These are phyloP conservation scores for Clitoria ternatea DNA, from an alignment of 306 rosid genomes.

Conservation along the genomic window DNA sequence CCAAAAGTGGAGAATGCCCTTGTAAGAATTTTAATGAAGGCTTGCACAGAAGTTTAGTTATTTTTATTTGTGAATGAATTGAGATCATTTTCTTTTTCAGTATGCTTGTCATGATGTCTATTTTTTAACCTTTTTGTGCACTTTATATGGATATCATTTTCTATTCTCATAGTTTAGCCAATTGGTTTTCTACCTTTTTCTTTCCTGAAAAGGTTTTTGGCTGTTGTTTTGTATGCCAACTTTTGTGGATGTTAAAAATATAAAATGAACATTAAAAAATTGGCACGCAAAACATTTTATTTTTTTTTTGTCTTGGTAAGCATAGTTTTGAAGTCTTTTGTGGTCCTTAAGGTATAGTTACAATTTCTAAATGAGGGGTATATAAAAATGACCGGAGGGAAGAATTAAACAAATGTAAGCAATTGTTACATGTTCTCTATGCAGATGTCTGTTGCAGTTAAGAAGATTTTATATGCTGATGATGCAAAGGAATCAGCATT, in stretches of 20 bases:
- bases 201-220: neutral
- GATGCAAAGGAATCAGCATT: constrained; percentile 85
- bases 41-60: neutral
- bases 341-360: too few relatives aligned
- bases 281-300: too few relatives aligned
- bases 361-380: too few relatives aligned
- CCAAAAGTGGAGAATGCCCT: constrained; percentile 55
- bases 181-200: neutral
- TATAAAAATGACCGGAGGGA: too few relatives aligned
- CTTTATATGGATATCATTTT: neutral
- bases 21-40: constrained; percentile 43
- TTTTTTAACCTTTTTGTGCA: neutral
- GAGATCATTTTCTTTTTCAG: constrained; percentile 19
- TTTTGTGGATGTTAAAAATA: neutral
- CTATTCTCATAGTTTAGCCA: neutral
- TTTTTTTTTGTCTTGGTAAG: too few relatives aligned
- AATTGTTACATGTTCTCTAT: constrained; percentile 19
- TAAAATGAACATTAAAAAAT: neutral
- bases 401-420: neutral
- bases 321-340: too few relatives aligned
- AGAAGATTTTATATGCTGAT: constrained; percentile 80
- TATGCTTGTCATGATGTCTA: neutral
- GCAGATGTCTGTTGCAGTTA: constrained; percentile 76
- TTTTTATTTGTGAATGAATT: neutral
- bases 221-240: neutral